Conservation (phyloP, 1,284 basidiomycete species). For the Heimioporus punctisporus region DNA sequence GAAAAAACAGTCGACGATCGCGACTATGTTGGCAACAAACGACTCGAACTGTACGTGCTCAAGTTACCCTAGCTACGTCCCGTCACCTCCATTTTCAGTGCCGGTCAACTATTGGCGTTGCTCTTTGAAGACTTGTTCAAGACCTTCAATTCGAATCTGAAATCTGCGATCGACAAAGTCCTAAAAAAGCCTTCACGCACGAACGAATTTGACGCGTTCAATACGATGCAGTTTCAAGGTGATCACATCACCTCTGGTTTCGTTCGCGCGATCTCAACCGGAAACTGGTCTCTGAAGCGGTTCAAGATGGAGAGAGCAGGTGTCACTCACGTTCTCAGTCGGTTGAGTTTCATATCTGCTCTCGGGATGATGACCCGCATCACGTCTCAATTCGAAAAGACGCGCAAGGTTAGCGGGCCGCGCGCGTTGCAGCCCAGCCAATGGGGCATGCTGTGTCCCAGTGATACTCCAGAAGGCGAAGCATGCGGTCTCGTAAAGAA, state of each 20-base stretch:
- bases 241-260: slow-evolving; percentile 98
- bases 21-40: slow-evolving; percentile 99
- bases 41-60: slow-evolving; percentile 86
- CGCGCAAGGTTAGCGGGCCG: slow-evolving; percentile 97
- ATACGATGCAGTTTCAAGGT: slow-evolving; percentile 91
- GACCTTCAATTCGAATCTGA: slow-evolving; percentile 97
- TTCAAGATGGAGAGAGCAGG: slow-evolving; percentile 99
- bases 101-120: slow-evolving; percentile 94
- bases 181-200: slow-evolving; percentile 97
- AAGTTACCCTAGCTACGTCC: slow-evolving; percentile 3
- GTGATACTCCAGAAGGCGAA: slow-evolving; percentile 99
- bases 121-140: slow-evolving; percentile 99
- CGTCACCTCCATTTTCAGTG: slow-evolving; percentile 51
- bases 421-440: slow-evolving; percentile 98
- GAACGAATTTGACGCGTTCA: slow-evolving; percentile 95
- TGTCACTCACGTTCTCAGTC: slow-evolving; percentile 97
- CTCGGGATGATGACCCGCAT: slow-evolving; percentile 99
- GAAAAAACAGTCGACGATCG: slow-evolving; percentile 98
- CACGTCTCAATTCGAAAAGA: slow-evolving; percentile 99
- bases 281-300: slow-evolving; percentile 99
- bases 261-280: slow-evolving; percentile 97
- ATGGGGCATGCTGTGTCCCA: slow-evolving; percentile 99
- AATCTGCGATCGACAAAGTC: slow-evolving; percentile 97
- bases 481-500: slow-evolving; percentile 99
- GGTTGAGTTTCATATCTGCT: slow-evolving; percentile 96